These are phyloP conservation scores for Violaceomyces palustris DNA, from an alignment of 1,284 basidiomycete species.

Conservation along the genomic window DNA sequence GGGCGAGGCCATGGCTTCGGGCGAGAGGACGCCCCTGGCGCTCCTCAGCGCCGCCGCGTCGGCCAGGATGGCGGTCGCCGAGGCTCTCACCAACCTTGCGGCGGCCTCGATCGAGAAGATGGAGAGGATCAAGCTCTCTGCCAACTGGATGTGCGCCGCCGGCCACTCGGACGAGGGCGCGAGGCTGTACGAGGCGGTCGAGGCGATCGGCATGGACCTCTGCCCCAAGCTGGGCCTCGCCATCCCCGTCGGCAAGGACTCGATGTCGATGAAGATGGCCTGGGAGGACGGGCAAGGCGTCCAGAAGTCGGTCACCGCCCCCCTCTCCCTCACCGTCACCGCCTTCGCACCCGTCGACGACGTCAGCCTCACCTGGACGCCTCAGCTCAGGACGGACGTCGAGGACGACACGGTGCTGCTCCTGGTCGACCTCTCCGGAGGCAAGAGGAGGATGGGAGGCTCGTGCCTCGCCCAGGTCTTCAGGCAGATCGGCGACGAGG, in stretches of 20 bases:
- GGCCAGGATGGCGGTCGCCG: slow-evolving; percentile 91
- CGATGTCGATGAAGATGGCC: slow-evolving; percentile 99
- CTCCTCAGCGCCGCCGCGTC: slow-evolving; percentile 81
- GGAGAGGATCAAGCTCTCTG: slow-evolving; percentile 79
- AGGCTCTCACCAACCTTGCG: slow-evolving; percentile 84
- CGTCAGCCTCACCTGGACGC: slow-evolving; percentile 83
- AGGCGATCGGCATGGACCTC: slow-evolving; percentile 85
- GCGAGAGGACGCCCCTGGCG: slow-evolving; percentile 89
- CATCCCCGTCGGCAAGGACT: slow-evolving; percentile 97
- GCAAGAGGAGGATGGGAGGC: slow-evolving; percentile 83
- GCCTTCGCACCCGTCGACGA: slow-evolving; percentile 85
- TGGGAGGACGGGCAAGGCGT: slow-evolving; percentile 64
- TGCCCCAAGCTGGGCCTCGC: slow-evolving; percentile 91
- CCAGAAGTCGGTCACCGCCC: slow-evolving; percentile 77
- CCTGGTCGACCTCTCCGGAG: slow-evolving; percentile 81
- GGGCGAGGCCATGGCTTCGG: slow-evolving; percentile 91
- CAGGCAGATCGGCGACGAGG: slow-evolving; percentile 79
- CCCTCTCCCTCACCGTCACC: slow-evolving; percentile 86
- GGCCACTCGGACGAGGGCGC: slow-evolving; percentile 84
- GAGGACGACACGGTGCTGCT: slow-evolving; percentile 63
- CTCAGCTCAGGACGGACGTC: slow-evolving; percentile 66
- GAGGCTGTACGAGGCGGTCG: slow-evolving; percentile 83
- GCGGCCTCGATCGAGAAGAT: slow-evolving; percentile 74
- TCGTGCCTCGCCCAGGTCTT: slow-evolving; percentile 92
- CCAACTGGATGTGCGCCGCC: slow-evolving; percentile 99